These are phyloP conservation scores for Neocatenulostroma microsporum DNA, from an alignment of 2,329 filamentous ascomycete genomes.

Conservation along the genomic window DNA sequence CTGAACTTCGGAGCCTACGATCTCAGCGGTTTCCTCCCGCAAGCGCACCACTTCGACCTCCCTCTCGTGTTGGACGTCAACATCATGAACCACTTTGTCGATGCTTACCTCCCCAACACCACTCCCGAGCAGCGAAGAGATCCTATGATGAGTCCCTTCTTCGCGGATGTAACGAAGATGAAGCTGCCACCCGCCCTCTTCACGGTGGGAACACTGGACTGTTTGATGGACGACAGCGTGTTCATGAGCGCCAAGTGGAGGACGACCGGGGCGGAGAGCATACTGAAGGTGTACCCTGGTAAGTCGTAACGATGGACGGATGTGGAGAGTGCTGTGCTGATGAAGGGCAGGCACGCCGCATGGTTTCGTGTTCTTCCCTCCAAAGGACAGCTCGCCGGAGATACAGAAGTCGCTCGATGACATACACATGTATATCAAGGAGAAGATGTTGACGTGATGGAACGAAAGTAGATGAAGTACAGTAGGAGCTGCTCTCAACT, in stretches of 20 bases:
- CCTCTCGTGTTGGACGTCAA: constrained; percentile 40
- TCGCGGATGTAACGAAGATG: constrained; percentile 35
- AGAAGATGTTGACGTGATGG: constrained; percentile 16
- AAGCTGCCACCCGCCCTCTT: constrained; percentile 48
- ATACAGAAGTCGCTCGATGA: constrained; percentile 34
- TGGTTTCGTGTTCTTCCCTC: constrained; percentile 42
- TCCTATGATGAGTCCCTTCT: constrained; percentile 44
- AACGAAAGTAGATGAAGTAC: no score
- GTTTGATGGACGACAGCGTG: constrained; percentile 45
- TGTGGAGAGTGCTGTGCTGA: background rate
- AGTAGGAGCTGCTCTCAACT: no score
- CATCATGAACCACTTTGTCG: constrained; percentile 36
- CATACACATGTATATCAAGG: constrained; percentile 33
- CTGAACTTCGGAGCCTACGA: constrained; percentile 49
- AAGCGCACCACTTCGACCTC: constrained; percentile 34
- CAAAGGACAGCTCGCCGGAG: constrained; percentile 23
- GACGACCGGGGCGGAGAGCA: constrained; percentile 43
- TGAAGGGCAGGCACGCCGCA: constrained; percentile 42
- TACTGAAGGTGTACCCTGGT: constrained; percentile 46
- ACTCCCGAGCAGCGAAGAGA: constrained; percentile 36
- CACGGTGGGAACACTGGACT: constrained; percentile 48
- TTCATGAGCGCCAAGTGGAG: constrained; percentile 50
- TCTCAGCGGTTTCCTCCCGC: constrained; percentile 37
- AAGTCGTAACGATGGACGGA: background rate
- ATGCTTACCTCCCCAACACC: constrained; percentile 40